Conservation (phyloP, 768 basidiomycete species). For the Naganishia onofrii region DNA sequence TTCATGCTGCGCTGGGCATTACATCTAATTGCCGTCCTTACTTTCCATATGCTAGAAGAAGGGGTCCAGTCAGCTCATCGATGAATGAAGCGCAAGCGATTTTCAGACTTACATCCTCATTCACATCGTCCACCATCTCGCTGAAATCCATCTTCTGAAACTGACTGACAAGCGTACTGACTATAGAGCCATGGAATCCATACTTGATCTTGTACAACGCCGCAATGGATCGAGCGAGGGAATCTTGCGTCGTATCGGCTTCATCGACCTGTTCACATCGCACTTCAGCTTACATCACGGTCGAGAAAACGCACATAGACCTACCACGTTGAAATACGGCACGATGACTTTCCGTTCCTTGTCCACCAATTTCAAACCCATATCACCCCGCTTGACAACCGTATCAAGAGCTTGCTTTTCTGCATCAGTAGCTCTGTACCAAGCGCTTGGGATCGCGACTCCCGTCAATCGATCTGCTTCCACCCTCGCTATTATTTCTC, state of each 20-base stretch:
- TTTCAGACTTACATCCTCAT: conserved; percentile 44
- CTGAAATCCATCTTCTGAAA: conserved; percentile 50
- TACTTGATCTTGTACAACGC: conserved; percentile 48
- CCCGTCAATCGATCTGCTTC: conserved; percentile 29
- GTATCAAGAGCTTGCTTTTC: conserved; percentile 32
- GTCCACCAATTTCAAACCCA: conserved; percentile 37
- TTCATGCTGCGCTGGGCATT: neutral
- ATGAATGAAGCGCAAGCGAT: neutral
- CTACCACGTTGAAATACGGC: conserved; percentile 47
- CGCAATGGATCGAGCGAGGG: conserved; percentile 42
- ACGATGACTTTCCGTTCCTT: conserved; percentile 36
- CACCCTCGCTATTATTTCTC: neutral
- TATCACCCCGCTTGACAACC: conserved; percentile 34
- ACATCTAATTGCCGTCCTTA: neutral
- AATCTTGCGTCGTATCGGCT: conserved; percentile 44
- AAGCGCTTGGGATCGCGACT: conserved; percentile 33
- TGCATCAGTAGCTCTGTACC: conserved; percentile 26
- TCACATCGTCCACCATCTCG: conserved; percentile 49
- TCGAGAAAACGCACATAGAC: neutral
- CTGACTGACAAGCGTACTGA: conserved; percentile 44
- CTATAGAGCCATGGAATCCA: conserved; percentile 44
- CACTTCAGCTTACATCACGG: neutral
- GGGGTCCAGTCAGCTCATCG: neutral
- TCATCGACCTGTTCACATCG: conserved; percentile 39
- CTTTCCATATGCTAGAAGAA: conserved; percentile 29